Percentiles rank a stretch among this genome's conserved stretches.
These are phyloP conservation scores for Dalbergia cochinchinensis DNA, from an alignment of 306 rosid species.

Conservation along the genomic window DNA sequence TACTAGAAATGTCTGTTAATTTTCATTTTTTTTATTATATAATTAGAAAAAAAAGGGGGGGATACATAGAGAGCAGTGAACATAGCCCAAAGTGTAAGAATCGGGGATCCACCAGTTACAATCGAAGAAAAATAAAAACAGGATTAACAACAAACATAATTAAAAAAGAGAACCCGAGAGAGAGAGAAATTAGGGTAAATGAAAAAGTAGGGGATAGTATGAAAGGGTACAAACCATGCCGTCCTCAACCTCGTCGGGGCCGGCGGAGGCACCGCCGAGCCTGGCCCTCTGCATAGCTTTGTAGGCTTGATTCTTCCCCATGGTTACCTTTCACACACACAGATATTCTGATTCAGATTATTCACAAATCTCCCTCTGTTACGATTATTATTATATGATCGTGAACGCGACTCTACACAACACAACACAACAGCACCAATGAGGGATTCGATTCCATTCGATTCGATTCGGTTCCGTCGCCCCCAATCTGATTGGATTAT, in stretches of 20 bases:
- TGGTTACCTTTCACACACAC: conserved; percentile 28
- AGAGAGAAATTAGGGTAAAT: neutral
- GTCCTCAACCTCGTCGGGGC: conserved; percentile 93
- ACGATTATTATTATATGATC: conserved; percentile 1
- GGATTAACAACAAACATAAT: neutral
- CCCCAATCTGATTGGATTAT: neutral
- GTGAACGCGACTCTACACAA: conserved; percentile 11
- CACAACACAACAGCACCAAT: neutral
- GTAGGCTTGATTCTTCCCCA: conserved; percentile 99
- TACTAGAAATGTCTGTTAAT: neutral
- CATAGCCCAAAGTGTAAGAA: neutral
- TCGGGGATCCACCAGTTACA: neutral
- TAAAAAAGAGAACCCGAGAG: neutral
- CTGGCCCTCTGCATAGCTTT: conserved; percentile 98
- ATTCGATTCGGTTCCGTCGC: neutral
- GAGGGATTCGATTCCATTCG: neutral
- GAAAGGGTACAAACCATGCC: conserved; percentile 99
- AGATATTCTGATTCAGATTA: neutral
- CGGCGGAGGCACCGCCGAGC: conserved; percentile 88
- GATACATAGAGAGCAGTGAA: too few species aligned
- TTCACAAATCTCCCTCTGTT: neutral
- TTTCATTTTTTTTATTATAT: neutral
- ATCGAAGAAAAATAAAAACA: neutral
- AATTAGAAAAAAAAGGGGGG: neutral
- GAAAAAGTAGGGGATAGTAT: conserved; percentile 44